These are phyloP conservation scores for Sabuloglossum arenarium DNA, from an alignment of 495 filamentous ascomycete genomes.

Conservation along the genomic window DNA sequence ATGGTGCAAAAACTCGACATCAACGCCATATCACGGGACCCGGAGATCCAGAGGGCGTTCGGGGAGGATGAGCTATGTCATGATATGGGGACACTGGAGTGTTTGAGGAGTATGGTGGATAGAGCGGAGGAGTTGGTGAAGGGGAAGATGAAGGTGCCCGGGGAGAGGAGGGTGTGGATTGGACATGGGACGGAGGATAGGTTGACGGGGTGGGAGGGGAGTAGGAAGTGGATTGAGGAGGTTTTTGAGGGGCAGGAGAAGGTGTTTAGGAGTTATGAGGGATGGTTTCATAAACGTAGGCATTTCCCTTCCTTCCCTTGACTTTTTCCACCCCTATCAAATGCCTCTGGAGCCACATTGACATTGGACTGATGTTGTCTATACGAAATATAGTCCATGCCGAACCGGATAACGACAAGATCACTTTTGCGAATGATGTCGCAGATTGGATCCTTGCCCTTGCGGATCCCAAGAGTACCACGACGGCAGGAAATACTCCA, in stretches of 20 bases:
- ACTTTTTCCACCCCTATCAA: too few species aligned
- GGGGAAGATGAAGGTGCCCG: conserved; percentile 21
- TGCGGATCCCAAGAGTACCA: not conserved
- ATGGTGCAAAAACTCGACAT: conserved; percentile 34
- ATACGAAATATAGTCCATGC: conserved; percentile 31
- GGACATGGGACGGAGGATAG: conserved; percentile 48
- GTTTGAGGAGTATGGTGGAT: conserved; percentile 52
- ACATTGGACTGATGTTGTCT: not conserved
- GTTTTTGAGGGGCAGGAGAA: conserved; percentile 35
- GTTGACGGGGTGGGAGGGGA: conserved; percentile 38
- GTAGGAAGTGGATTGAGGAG: conserved; percentile 35
- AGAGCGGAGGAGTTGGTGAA: conserved; percentile 29
- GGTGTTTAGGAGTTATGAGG: conserved; percentile 51
- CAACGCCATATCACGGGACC: conserved; percentile 39
- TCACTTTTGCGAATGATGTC: conserved; percentile 47
- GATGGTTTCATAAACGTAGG: conserved; percentile 48
- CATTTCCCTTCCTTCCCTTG: not conserved
- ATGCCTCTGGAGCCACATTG: too few species aligned
- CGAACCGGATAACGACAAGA: conserved; percentile 38
- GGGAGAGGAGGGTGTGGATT: conserved; percentile 30
- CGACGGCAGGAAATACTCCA: not conserved
- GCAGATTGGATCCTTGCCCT: conserved; percentile 44
- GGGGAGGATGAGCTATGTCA: conserved; percentile 46
- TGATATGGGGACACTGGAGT: conserved; percentile 59
- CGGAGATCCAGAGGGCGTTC: conserved; percentile 30